These are phyloP conservation scores for Sporothrix brunneoviolacea DNA, from an alignment of 2,329 filamentous ascomycete species.

Conservation along the genomic window DNA sequence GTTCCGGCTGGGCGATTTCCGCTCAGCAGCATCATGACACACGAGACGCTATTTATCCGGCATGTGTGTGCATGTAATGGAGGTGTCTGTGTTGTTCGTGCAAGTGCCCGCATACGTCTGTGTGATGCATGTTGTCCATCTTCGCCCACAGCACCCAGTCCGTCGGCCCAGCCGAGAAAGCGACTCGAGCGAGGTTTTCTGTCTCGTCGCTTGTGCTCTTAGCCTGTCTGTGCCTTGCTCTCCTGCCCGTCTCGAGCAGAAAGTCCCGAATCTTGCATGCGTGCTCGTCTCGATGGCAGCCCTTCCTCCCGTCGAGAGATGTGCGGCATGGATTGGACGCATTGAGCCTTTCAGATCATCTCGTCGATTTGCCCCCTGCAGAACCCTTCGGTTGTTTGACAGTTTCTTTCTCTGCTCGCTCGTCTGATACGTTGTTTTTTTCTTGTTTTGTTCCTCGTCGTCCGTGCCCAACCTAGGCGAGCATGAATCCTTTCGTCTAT, in stretches of 20 bases:
- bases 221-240: too few relatives aligned
- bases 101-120: background rate
- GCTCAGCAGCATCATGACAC: background rate
- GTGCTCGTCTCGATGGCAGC: too few relatives aligned
- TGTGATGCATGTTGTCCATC: background rate
- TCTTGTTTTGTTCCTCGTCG: too few relatives aligned
- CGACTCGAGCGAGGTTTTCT: too few relatives aligned
- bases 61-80: background rate
- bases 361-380: background rate
- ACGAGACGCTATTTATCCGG: constrained; percentile 6
- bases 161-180: too few relatives aligned
- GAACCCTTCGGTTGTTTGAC: background rate
- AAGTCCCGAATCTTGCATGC: constrained; percentile 1
- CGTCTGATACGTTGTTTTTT: background rate
- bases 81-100: too few relatives aligned
- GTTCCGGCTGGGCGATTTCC: background rate
- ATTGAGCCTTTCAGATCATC: constrained; percentile 3
- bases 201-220: too few relatives aligned
- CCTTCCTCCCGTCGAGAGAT: constrained; percentile 1
- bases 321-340: constrained; percentile 1
- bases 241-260: too few relatives aligned
- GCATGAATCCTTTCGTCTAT: background rate
- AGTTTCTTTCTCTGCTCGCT: background rate
- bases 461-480: too few relatives aligned
- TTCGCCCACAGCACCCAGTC: too few relatives aligned